Evolutionary conservation across 345 rosid genomes (phyloP).

Genomic region (Cardamine chenopodiifolia): DNA sequence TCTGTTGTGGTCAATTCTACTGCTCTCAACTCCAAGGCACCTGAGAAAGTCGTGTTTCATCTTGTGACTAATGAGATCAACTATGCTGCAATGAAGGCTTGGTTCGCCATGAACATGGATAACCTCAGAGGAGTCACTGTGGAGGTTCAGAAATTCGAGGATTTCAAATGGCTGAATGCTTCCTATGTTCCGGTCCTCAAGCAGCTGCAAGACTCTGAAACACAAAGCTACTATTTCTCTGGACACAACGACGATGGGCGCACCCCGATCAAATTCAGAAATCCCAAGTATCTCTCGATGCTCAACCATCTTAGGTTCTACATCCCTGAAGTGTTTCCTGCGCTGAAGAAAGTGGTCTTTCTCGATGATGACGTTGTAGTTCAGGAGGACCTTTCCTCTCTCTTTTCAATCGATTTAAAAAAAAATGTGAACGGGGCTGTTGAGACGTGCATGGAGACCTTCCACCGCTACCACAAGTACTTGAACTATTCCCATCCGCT

Average conservation of each 20-base stretch:
- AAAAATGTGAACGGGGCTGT: constrained; percentile 95
- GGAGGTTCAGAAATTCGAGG: constrained; percentile 88
- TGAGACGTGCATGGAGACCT: constrained; percentile 97
- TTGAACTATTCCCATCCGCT: constrained; percentile 89
- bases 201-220: constrained; percentile 92
- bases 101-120: constrained; percentile 64
- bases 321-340: constrained; percentile 88
- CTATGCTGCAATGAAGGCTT: constrained; percentile 83
- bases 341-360: constrained; percentile 75
- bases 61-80: constrained; percentile 87
- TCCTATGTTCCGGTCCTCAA: constrained; percentile 92
- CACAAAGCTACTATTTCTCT: constrained; percentile 88
- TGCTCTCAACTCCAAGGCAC: constrained; percentile 64
- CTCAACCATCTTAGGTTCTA: constrained; percentile 91
- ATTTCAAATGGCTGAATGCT: constrained; percentile 88
- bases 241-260: constrained; percentile 64
- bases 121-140: constrained; percentile 71
- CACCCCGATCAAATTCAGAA: constrained; percentile 91
- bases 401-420: constrained; percentile 71
- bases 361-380: constrained; percentile 91
- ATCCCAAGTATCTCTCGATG: constrained; percentile 90
- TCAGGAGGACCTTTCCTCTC: constrained; percentile 67
- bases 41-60: constrained; percentile 71
- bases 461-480: constrained; percentile 86
- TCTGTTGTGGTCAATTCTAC: constrained; percentile 94